A percentile compares a stretch with the other conserved stretches of the same genome.
Evolutionary conservation across 495 filamentous ascomycete species (phyloP).

Genomic region (Friedmanniomyces endolithicus): DNA sequence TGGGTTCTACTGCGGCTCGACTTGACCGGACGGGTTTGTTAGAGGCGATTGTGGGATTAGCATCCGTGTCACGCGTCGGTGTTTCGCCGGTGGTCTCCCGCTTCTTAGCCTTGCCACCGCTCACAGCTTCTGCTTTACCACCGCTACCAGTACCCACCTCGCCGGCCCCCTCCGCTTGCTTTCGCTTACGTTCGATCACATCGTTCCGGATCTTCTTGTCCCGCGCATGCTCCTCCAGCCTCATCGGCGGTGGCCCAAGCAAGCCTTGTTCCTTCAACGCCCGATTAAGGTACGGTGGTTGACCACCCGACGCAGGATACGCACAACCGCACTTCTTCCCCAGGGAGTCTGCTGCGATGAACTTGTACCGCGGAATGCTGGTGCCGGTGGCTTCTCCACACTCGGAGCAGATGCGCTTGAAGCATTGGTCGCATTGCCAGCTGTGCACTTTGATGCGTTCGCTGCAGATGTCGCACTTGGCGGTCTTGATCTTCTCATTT

Average conservation of each 20-base stretch:
- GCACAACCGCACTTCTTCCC: not conserved
- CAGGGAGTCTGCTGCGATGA: slow-evolving; percentile 1
- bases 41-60: not conserved
- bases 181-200: not conserved
- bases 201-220: not conserved
- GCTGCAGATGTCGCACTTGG: slow-evolving; percentile 11
- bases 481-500: slow-evolving; percentile 10
- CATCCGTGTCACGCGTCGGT: not conserved
- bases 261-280: not conserved
- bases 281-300: not conserved
- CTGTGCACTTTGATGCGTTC: slow-evolving; percentile 6
- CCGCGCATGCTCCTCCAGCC: slow-evolving; percentile 5
- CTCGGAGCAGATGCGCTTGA: slow-evolving; percentile 12
- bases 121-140: no score
- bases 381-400: slow-evolving; percentile 3
- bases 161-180: not conserved
- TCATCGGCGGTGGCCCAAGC: slow-evolving; percentile 1
- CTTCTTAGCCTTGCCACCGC: no score
- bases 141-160: no score
- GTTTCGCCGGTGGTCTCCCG: no score
- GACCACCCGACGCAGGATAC: not conserved
- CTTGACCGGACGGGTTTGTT: not conserved
- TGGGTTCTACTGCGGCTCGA: not conserved
- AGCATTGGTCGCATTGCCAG: slow-evolving; percentile 5
- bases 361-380: not conserved